Conservation (phyloP, 306 rosid genomes). For the Spatholobus suberectus region DNA sequence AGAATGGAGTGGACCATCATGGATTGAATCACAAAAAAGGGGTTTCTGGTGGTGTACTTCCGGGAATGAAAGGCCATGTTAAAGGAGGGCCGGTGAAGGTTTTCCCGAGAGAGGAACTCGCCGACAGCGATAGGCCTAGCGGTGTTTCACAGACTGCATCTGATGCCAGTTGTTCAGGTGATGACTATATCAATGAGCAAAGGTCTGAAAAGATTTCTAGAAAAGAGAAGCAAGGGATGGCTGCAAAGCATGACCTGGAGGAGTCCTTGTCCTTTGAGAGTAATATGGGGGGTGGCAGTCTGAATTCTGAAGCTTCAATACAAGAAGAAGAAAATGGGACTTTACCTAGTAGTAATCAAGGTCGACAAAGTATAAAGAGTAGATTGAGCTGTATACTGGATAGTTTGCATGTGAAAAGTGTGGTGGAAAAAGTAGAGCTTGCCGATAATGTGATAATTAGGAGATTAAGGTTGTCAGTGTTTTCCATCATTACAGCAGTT, state of each 20-base stretch:
- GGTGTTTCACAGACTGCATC: slow-evolving; percentile 44
- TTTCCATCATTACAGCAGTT: slow-evolving; percentile 60
- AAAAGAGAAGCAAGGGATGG: slow-evolving; percentile 70
- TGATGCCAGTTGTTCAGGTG: slow-evolving; percentile 49
- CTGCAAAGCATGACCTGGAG: slow-evolving; percentile 41
- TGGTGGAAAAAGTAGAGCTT: slow-evolving; percentile 57
- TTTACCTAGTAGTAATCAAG: slow-evolving; percentile 46
- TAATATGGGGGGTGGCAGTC: slow-evolving; percentile 50
- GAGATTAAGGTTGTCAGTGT: slow-evolving; percentile 53
- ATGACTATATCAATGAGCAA: slow-evolving; percentile 48
- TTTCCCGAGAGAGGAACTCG: slow-evolving; percentile 67
- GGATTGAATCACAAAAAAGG: slow-evolving; percentile 61
- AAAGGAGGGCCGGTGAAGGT: slow-evolving; percentile 61
- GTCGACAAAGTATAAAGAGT: slow-evolving; percentile 50
- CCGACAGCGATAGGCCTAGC: slow-evolving; percentile 48
- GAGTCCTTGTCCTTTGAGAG: slow-evolving; percentile 47
- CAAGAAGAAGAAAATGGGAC: slow-evolving; percentile 56
- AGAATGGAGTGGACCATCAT: slow-evolving; percentile 70
- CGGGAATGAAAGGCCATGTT: slow-evolving; percentile 54
- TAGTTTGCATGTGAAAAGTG: slow-evolving; percentile 54
- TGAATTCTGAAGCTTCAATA: slow-evolving; percentile 49
- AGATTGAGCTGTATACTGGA: slow-evolving; percentile 51
- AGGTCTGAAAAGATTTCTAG: slow-evolving; percentile 44
- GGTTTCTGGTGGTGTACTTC: slow-evolving; percentile 57
- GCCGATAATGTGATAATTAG: slow-evolving; percentile 58